Conservation (phyloP, 1,139 yeast species). For the Hansenula lynferdii region DNA sequence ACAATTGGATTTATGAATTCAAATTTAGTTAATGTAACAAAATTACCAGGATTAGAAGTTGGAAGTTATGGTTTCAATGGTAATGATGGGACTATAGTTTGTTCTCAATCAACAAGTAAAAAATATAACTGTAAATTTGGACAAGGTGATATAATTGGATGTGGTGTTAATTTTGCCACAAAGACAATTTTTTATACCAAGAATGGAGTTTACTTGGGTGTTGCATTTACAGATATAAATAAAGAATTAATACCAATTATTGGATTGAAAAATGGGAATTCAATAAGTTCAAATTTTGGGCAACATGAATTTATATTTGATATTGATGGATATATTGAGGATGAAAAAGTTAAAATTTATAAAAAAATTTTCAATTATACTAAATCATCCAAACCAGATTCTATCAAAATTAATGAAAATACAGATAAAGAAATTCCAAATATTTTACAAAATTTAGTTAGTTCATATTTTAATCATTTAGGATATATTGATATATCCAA, state of each 20-base stretch:
- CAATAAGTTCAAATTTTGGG: slow-evolving; percentile 71
- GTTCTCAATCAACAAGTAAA: slow-evolving; percentile 31
- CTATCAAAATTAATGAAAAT: slow-evolving; percentile 10
- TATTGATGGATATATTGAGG: slow-evolving; percentile 58
- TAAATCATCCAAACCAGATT: slow-evolving; percentile 5
- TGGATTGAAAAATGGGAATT: slow-evolving; percentile 44
- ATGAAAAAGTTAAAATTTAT: slow-evolving; percentile 29
- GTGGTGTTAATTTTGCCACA: slow-evolving; percentile 72
- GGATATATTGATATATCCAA: slow-evolving; percentile 68
- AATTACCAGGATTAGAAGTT: slow-evolving; percentile 37
- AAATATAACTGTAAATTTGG: slow-evolving; percentile 45
- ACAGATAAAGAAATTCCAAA: slow-evolving; percentile 32
- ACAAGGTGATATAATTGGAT: slow-evolving; percentile 67
- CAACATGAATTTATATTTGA: slow-evolving; percentile 61
- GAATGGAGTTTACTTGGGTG: slow-evolving; percentile 65
- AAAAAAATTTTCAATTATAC: slow-evolving; percentile 23
- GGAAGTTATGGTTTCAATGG: slow-evolving; percentile 57
- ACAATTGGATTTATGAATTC: slow-evolving; percentile 35
- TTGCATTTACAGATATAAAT: slow-evolving; percentile 43
- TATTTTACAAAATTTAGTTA: slow-evolving; percentile 52
- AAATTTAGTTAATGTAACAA: slow-evolving; percentile 7
- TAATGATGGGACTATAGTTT: slow-evolving; percentile 46
- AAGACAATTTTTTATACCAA: slow-evolving; percentile 71
- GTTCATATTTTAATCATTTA: slow-evolving; percentile 66
- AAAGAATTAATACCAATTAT: slow-evolving; percentile 41